phyloP scores from a whole-genome alignment of 2,329 filamentous ascomycete species.

The Penicillium nordicum region DNA sequence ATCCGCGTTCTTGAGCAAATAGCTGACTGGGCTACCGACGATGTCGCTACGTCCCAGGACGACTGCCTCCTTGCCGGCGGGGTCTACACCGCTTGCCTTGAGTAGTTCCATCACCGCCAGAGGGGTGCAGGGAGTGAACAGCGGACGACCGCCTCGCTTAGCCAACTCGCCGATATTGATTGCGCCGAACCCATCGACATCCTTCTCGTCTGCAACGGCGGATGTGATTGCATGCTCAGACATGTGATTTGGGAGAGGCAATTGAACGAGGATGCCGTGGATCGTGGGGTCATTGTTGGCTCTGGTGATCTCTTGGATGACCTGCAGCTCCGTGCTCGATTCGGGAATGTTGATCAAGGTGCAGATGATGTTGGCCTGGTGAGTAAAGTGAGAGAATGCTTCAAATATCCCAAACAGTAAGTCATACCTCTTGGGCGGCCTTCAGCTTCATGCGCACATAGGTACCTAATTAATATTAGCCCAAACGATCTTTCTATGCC shows the following conservation, averaged over 20 bases:
- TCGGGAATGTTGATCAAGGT: constrained; percentile 81
- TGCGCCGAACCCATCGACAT: constrained; percentile 95
- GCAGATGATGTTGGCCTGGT: constrained; percentile 84
- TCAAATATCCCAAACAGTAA: background rate
- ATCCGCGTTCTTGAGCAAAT: constrained; percentile 89
- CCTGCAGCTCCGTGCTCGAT: constrained; percentile 75
- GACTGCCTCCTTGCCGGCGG: constrained; percentile 87
- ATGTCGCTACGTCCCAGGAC: constrained; percentile 95
- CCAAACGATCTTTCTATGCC: background rate
- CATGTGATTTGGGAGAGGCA: constrained; percentile 84
- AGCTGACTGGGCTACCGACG: constrained; percentile 94
- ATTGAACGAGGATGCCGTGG: constrained; percentile 89
- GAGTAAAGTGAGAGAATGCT: constrained; percentile 5
- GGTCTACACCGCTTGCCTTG: constrained; percentile 74
- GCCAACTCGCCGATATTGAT: constrained; percentile 94
- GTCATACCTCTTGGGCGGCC: constrained; percentile 77
- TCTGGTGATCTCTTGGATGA: constrained; percentile 74
- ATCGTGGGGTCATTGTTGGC: constrained; percentile 84
- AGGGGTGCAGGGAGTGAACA: constrained; percentile 92
- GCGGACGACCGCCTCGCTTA: constrained; percentile 84
- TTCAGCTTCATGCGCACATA: constrained; percentile 99
- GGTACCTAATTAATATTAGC: constrained; percentile 58
- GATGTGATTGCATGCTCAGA: constrained; percentile 89
- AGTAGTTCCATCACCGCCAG: constrained; percentile 95
- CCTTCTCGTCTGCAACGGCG: constrained; percentile 86